Conservation (phyloP, 306 rosid species). For the Casuarina glauca region DNA sequence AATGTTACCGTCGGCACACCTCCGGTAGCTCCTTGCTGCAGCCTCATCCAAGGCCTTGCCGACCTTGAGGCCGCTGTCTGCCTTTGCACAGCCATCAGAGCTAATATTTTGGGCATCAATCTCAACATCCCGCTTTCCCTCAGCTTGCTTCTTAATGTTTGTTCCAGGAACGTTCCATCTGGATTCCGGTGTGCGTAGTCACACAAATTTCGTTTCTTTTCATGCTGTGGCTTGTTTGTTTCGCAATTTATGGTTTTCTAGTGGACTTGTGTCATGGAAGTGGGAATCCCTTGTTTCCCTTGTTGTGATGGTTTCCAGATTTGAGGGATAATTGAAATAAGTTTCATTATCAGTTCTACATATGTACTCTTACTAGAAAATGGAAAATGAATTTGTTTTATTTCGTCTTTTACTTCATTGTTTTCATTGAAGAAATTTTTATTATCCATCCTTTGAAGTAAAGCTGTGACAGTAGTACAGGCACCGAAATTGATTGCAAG, state of each 20-base stretch:
- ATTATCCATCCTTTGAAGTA: no score
- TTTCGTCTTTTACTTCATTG: neutral
- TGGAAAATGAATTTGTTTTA: neutral
- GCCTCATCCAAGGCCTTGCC: constrained; percentile 62
- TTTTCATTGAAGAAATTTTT: no score
- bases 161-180: constrained; percentile 42
- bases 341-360: constrained; percentile 1
- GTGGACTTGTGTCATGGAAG: constrained; percentile 2
- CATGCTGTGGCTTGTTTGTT: neutral
- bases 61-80: constrained; percentile 75
- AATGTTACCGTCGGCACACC: constrained; percentile 54
- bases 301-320: constrained; percentile 13
- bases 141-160: constrained; percentile 69
- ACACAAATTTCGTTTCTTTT: neutral
- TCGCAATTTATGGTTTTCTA: neutral
- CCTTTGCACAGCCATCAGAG: constrained; percentile 78
- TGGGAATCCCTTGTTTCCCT: constrained; percentile 16
- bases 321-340: constrained; percentile 12
- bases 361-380: neutral
- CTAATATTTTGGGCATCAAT: constrained; percentile 62
- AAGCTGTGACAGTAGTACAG: neutral
- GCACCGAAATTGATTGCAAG: neutral
- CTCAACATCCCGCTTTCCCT: constrained; percentile 68
- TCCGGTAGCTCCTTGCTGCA: constrained; percentile 66
- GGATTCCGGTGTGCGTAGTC: constrained; percentile 52